A percentile compares a stretch with the other conserved stretches of the same genome.
Evolutionary conservation across 192 early-diverging fungal species (phyloP).

Genomic region (Coemansia sp.): DNA sequence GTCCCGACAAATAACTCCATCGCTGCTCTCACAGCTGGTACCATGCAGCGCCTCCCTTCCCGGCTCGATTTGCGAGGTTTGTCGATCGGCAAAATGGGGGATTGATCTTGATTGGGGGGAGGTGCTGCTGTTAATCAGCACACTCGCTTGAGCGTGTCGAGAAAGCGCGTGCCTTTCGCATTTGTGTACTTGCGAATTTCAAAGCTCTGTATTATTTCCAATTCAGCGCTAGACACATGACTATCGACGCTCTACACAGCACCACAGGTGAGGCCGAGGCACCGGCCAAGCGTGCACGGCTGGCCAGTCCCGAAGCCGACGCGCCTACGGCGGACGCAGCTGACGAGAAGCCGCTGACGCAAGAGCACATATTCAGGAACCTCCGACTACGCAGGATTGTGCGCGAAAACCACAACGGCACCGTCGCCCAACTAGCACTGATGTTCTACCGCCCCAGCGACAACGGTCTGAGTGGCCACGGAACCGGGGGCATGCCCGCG

Average conservation of each 20-base stretch:
- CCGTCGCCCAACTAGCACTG: constrained; percentile 72
- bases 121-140: not conserved
- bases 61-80: not conserved
- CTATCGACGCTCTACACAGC: not conserved
- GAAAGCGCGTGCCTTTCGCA: not conserved
- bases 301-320: constrained; percentile 28
- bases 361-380: constrained; percentile 66
- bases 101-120: not conserved
- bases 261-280: constrained; percentile 6
- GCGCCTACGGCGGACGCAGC: not conserved
- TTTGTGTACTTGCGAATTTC: not conserved
- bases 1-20: no score
- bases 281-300: constrained; percentile 40
- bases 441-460: constrained; percentile 63
- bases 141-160: not conserved
- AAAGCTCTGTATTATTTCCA: not conserved
- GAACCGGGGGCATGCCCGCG: constrained; percentile 52
- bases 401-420: constrained; percentile 82
- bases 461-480: constrained; percentile 28
- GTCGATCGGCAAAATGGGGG: not conserved
- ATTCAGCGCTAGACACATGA: not conserved
- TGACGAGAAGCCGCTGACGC: constrained; percentile 40
- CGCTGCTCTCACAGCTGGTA: not conserved
- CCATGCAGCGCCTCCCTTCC: not conserved
- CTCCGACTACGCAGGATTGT: constrained; percentile 80